A percentile compares a stretch with the other conserved stretches of the same genome.
These are phyloP conservation scores for Aspergillus quadricinctus DNA, from an alignment of 2,329 filamentous ascomycete genomes.

Conservation along the genomic window DNA sequence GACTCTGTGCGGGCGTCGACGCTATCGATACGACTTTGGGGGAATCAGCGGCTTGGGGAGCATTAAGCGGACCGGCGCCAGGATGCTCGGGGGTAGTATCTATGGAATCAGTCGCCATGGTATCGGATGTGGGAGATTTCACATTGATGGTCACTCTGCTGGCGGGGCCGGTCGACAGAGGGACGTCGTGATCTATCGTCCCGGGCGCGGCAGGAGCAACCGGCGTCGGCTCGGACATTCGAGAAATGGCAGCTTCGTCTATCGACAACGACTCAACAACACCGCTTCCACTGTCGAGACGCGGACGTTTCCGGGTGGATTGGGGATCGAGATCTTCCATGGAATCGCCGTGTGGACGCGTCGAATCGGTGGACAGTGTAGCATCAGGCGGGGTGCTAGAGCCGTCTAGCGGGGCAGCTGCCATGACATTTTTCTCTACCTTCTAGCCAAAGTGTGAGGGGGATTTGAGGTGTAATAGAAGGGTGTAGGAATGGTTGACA, in stretches of 20 bases:
- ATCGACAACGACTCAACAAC: constrained; percentile 31
- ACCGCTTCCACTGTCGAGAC: constrained; percentile 43
- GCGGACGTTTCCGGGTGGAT: constrained; percentile 44
- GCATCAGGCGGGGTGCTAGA: constrained; percentile 39
- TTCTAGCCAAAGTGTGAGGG: constrained; percentile 4
- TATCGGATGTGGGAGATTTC: constrained; percentile 31
- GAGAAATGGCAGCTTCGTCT: constrained; percentile 18
- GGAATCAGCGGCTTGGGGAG: constrained; percentile 16
- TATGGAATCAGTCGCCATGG: constrained; percentile 12
- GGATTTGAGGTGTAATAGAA: constrained; percentile 1
- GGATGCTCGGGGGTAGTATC: constrained; percentile 13
- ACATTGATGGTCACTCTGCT: constrained; percentile 48
- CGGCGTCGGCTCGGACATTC: constrained; percentile 16
- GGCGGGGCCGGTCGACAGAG: constrained; percentile 32
- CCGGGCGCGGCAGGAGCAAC: constrained; percentile 22
- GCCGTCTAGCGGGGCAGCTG: constrained; percentile 43
- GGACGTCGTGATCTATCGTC: constrained; percentile 22
- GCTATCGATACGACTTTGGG: constrained; percentile 36
- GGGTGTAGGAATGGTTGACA: not conserved
- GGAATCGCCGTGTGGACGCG: constrained; percentile 27
- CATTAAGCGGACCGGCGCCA: constrained; percentile 9
- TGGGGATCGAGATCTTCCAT: constrained; percentile 40
- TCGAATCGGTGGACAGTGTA: constrained; percentile 24
- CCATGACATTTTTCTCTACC: constrained; percentile 41
- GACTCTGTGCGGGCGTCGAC: constrained; percentile 42